These are phyloP conservation scores for Paraphaeosphaeria sporulosa DNA, from an alignment of 2,329 filamentous ascomycete species.

Conservation along the genomic window DNA sequence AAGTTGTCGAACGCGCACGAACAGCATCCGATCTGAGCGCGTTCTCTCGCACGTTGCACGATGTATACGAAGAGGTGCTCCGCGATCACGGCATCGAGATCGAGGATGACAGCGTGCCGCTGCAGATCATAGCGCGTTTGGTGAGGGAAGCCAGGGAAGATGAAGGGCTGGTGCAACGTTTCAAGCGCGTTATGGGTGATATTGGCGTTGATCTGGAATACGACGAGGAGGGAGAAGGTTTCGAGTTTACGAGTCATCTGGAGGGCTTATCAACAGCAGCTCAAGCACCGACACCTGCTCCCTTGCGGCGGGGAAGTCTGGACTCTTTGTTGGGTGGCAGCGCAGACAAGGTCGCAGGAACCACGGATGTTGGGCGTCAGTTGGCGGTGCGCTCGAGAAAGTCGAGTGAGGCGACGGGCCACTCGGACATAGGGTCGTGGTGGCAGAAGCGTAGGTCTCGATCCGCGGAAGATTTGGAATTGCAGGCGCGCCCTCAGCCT, in stretches of 20 bases:
- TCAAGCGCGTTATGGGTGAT: slow-evolving; percentile 70
- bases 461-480: slow-evolving; percentile 28
- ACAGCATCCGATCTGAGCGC: slow-evolving; percentile 64
- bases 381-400: slow-evolving; percentile 26
- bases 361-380: slow-evolving; percentile 33
- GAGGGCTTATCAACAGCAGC: slow-evolving; percentile 34
- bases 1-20: slow-evolving; percentile 73
- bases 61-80: slow-evolving; percentile 80
- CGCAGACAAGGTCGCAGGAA: slow-evolving; percentile 59
- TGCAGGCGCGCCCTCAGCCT: not conserved
- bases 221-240: slow-evolving; percentile 52
- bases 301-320: slow-evolving; percentile 61
- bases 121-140: slow-evolving; percentile 81
- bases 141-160: slow-evolving; percentile 35
- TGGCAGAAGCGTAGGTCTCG: slow-evolving; percentile 29
- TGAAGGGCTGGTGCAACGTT: slow-evolving; percentile 69
- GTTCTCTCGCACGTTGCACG: slow-evolving; percentile 76
- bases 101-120: slow-evolving; percentile 77
- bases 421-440: slow-evolving; percentile 15
- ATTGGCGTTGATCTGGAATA: slow-evolving; percentile 78
- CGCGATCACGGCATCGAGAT: slow-evolving; percentile 72
- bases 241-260: slow-evolving; percentile 43
- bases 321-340: slow-evolving; percentile 66
- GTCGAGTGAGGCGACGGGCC: slow-evolving; percentile 21
- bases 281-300: slow-evolving; percentile 26